Conservation (phyloP, 306 rosid species). For the Casuarina glauca region DNA sequence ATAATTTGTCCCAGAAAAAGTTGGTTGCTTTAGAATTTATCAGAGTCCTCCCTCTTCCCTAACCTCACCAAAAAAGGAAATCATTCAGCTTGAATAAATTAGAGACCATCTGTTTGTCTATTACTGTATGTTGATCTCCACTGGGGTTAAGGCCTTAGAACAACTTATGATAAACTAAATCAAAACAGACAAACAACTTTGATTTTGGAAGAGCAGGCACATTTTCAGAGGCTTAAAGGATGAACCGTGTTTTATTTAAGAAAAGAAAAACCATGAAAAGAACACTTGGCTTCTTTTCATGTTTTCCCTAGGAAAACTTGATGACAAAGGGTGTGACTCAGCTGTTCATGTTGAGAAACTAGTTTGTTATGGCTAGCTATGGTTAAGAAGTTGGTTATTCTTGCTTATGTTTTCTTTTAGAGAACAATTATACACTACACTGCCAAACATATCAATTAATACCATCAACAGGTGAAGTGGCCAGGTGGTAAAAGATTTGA, state of each 20-base stretch:
- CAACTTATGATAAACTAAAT: slow-evolving; percentile 3
- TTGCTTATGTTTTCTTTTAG: neutral
- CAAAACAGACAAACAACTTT: slow-evolving; percentile 13
- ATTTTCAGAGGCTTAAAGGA: slow-evolving; percentile 4
- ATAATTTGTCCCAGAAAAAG: slow-evolving; percentile 8
- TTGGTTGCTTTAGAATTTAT: neutral
- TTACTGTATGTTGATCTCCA: neutral
- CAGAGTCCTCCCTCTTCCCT: neutral
- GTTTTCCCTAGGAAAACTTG: neutral
- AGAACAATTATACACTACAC: slow-evolving; percentile 3
- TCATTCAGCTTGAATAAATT: neutral
- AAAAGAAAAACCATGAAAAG: neutral
- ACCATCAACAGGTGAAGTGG: slow-evolving; percentile 78
- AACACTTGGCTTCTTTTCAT: neutral
- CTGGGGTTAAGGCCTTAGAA: neutral
- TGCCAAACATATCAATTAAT: slow-evolving; percentile 32
- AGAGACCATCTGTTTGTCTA: neutral
- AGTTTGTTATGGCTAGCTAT: neutral
- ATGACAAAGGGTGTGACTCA: neutral
- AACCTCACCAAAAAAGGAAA: neutral
- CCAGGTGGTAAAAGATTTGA: slow-evolving; percentile 61
- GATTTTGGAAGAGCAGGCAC: neutral
- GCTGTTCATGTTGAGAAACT: neutral
- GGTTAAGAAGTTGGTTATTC: neutral
- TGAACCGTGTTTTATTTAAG: neutral